Percentiles rank a stretch among this genome's conserved stretches.
Conservation (phyloP, 805 yeast genomes). For the Pichia insulana region DNA sequence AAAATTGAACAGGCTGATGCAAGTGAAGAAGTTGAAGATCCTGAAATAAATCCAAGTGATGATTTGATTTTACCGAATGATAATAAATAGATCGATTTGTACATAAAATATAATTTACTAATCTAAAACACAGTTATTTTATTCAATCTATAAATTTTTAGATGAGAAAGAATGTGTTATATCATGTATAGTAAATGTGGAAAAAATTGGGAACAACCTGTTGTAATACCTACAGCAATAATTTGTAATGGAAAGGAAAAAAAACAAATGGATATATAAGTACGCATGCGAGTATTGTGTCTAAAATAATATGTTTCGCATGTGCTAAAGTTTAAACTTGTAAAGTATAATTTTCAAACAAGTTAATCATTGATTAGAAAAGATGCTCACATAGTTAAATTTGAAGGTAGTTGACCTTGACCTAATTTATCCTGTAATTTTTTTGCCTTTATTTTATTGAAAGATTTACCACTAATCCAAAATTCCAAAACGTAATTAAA, state of each 20-base stretch:
- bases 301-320: too few relatives aligned
- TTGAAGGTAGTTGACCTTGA: constrained; percentile 9
- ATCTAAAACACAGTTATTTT: too few relatives aligned
- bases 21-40: constrained; percentile 11
- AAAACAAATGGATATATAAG: not conserved
- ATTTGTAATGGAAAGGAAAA: not conserved
- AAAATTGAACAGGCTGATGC: constrained; percentile 15
- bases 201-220: not conserved
- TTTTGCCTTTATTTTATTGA: constrained; percentile 21
- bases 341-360: too few relatives aligned
- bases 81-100: not conserved
- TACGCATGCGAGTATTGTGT: too few relatives aligned
- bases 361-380: too few relatives aligned
- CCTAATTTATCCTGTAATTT: constrained; percentile 15
- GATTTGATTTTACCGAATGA: constrained; percentile 13
- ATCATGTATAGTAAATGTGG: not conserved
- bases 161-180: too few relatives aligned
- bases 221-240: too few relatives aligned
- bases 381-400: constrained; percentile 8
- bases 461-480: constrained; percentile 27
- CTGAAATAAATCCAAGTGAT: constrained; percentile 8
- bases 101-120: too few relatives aligned
- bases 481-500: constrained; percentile 27
- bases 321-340: too few relatives aligned
- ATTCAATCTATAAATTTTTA: too few relatives aligned